A percentile compares a stretch with the other conserved stretches of the same genome.
Conservation (phyloP, 2,329 filamentous ascomycete species). For the Zopfia rhizophila region DNA sequence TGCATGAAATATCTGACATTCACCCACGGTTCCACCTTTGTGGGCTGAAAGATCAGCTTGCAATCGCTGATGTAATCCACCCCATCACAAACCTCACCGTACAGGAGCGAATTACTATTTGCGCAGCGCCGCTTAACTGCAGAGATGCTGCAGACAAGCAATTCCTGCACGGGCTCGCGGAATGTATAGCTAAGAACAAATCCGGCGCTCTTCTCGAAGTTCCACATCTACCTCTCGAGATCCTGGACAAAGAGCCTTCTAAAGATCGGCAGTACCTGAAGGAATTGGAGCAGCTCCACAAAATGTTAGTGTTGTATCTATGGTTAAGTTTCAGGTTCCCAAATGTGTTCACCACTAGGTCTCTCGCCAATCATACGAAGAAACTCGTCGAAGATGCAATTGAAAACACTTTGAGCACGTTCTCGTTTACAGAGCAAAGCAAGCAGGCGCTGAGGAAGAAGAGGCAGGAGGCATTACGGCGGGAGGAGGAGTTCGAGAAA, state of each 20-base stretch:
- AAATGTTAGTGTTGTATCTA: slow-evolving; percentile 83
- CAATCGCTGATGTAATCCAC: slow-evolving; percentile 80
- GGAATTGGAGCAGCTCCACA: slow-evolving; percentile 81
- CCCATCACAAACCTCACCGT: slow-evolving; percentile 73
- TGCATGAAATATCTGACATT: slow-evolving; percentile 74
- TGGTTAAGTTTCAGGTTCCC: slow-evolving; percentile 93
- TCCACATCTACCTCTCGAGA: slow-evolving; percentile 73
- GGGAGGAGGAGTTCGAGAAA: slow-evolving; percentile 11
- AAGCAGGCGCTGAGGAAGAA: slow-evolving; percentile 1
- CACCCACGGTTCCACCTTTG: slow-evolving; percentile 78
- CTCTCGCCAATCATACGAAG: slow-evolving; percentile 83
- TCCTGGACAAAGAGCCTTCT: slow-evolving; percentile 69
- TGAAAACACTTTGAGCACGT: slow-evolving; percentile 67
- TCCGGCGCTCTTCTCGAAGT: slow-evolving; percentile 78
- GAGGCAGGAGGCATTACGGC: slow-evolving; percentile 11
- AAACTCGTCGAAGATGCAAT: slow-evolving; percentile 80
- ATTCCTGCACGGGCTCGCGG: slow-evolving; percentile 72
- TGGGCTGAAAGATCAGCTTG: slow-evolving; percentile 68
- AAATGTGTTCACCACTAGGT: slow-evolving; percentile 79
- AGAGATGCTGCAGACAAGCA: slow-evolving; percentile 57
- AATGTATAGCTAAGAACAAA: slow-evolving; percentile 73
- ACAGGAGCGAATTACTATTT: slow-evolving; percentile 79
- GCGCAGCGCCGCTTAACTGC: slow-evolving; percentile 73
- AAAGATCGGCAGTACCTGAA: slow-evolving; percentile 68
- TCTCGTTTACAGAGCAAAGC: slow-evolving; percentile 56